Evolutionary conservation across 2,329 filamentous ascomycete species (phyloP).

Genomic region (Fusarium sp.): DNA sequence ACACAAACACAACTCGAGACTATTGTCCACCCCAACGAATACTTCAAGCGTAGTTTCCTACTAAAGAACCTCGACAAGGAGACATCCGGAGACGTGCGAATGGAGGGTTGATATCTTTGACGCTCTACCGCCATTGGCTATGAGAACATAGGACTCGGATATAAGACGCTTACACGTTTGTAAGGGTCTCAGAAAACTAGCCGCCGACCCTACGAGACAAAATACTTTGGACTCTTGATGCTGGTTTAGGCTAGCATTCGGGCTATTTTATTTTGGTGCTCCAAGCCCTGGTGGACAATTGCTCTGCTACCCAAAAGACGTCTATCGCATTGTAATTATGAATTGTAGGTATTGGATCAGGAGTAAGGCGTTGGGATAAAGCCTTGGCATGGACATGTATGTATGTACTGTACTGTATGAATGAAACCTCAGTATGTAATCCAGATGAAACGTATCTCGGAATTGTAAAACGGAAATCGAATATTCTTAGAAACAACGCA

Average conservation of each 20-base stretch:
- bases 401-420: background rate
- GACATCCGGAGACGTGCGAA: constrained; percentile 62
- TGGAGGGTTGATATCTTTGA: constrained; percentile 59
- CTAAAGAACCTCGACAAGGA: constrained; percentile 79
- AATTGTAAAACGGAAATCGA: constrained; percentile 15
- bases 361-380: constrained; percentile 41
- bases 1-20: constrained; percentile 85
- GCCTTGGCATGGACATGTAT: constrained; percentile 7
- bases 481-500: constrained; percentile 31
- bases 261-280: background rate
- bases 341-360: constrained; percentile 22
- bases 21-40: constrained; percentile 96
- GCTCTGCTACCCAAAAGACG: background rate
- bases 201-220: background rate
- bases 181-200: background rate
- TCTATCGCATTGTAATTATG: constrained; percentile 20
- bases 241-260: background rate
- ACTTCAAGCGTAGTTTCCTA: constrained; percentile 94
- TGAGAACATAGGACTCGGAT: constrained; percentile 38
- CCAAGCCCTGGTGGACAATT: background rate
- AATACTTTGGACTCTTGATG: background rate
- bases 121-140: background rate
- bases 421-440: constrained; percentile 1
- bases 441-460: constrained; percentile 3
- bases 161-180: background rate